Conservation (phyloP, 805 yeast genomes). For the Candida boidinii region DNA sequence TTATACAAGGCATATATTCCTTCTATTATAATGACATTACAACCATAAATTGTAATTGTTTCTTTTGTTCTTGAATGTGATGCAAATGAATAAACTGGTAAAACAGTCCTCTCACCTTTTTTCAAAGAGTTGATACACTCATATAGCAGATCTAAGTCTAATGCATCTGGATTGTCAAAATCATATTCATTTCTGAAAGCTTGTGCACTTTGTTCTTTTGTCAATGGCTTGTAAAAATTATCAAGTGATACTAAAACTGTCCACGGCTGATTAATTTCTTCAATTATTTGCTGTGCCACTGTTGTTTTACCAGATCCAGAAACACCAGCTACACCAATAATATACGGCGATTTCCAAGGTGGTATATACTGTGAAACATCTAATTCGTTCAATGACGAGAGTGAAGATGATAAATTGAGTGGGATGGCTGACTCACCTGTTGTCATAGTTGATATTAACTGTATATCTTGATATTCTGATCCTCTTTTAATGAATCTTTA, state of each 20-base stretch:
- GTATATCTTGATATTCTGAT: no score
- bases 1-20: slow-evolving; percentile 83
- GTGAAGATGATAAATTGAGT: no score
- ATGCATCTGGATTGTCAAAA: slow-evolving; percentile 79
- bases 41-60: slow-evolving; percentile 78
- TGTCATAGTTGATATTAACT: no score
- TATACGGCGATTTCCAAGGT: slow-evolving; percentile 85
- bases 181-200: slow-evolving; percentile 73
- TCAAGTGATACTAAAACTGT: slow-evolving; percentile 84
- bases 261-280: slow-evolving; percentile 83
- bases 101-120: slow-evolving; percentile 55
- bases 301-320: slow-evolving; percentile 94
- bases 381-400: no score
- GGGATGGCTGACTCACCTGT: no score
- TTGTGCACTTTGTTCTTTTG: slow-evolving; percentile 43
- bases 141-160: slow-evolving; percentile 68
- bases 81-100: slow-evolving; percentile 66
- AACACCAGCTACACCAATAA: slow-evolving; percentile 81
- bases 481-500: no score
- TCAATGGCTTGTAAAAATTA: slow-evolving; percentile 79
- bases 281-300: slow-evolving; percentile 75
- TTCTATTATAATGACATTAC: slow-evolving; percentile 86
- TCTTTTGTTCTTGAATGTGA: slow-evolving; percentile 54
- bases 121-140: slow-evolving; percentile 59
- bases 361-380: no score